Evolutionary conservation across 2,329 filamentous ascomycete species (phyloP).

Genomic region (Arachnomyces sp.): DNA sequence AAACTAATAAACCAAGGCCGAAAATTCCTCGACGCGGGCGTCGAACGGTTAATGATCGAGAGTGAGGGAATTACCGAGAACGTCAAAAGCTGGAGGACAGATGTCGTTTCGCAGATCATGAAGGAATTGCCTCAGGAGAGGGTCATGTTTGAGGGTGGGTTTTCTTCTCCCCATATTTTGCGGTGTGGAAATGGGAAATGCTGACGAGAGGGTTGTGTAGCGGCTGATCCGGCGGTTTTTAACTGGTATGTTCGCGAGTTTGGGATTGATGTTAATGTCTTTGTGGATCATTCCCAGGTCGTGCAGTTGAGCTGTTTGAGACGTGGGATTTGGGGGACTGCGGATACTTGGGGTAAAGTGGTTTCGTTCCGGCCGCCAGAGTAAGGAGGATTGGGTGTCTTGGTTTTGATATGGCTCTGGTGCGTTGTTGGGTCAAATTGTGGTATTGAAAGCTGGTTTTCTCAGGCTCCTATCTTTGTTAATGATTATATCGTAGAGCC

Average conservation of each 20-base stretch:
- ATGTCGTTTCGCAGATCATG: conserved; percentile 47
- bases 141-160: conserved; percentile 46
- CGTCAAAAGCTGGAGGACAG: conserved; percentile 46
- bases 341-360: conserved; percentile 48
- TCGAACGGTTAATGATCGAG: conserved; percentile 51
- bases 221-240: conserved; percentile 47
- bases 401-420: neutral
- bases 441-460: no score
- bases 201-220: conserved; percentile 14
- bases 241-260: conserved; percentile 52
- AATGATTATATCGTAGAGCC: no score
- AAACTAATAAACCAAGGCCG: conserved; percentile 44
- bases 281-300: conserved; percentile 51
- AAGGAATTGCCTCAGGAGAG: conserved; percentile 43
- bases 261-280: conserved; percentile 49
- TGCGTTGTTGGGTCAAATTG: no score
- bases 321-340: conserved; percentile 48
- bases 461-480: no score
- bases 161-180: neutral
- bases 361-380: conserved; percentile 30
- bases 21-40: conserved; percentile 43
- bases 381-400: neutral
- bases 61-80: conserved; percentile 54
- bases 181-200: neutral
- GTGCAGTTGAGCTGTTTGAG: conserved; percentile 47